Evolutionary conservation across 257 asterid genomes (phyloP), one percentile per base, ranked within the genome.

Genomic region (Linaria vulgaris): DNA sequence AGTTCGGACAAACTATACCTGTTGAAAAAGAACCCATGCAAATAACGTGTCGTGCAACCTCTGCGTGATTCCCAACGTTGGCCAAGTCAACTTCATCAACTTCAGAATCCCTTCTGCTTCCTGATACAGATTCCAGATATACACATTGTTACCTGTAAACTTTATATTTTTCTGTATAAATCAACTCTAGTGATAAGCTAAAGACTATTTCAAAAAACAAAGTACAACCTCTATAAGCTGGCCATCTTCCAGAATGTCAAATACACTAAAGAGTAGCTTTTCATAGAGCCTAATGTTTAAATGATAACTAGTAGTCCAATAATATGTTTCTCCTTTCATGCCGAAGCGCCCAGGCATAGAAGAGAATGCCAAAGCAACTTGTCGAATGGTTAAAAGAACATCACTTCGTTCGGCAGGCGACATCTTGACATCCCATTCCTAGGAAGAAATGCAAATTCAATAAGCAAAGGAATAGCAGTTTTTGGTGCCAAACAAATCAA

Each of bases 11-110:
- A 67, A 59, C 41, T 6, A 45, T 84, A 92, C 99, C 97, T 89
- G 97, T 72, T 89, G 89, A 78, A 92, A 87, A 61, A 92, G 88
- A 67, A 92, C 90, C 99, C 99, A 92, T 20, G 84, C 85, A 72
- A 83, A 87, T 59, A 92, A 75, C 55, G 87, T 85, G 73, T 80
- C 78, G 76, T 92, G 97, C 73, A 92, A 67, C 75, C 79, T 80
- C 67, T 74, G 80, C 46, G 97, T 92, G 75, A 92, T 85, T 67
- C 99, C 97, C 78, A 92, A 75, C 73, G 83, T 62, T 66, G 96
- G 58, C 99, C 99, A 87, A 21, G 99, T 82, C 81, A 85, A 79
- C 83, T 82, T 85, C 68, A 87, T 45, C 66, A 80, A 76, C 72
- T 80, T 84, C 70, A 92, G 70, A 66, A 89, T 72, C 80, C 85